Conservation (phyloP, 202 grass and related monocot genomes). For the Setaria viridis region DNA sequence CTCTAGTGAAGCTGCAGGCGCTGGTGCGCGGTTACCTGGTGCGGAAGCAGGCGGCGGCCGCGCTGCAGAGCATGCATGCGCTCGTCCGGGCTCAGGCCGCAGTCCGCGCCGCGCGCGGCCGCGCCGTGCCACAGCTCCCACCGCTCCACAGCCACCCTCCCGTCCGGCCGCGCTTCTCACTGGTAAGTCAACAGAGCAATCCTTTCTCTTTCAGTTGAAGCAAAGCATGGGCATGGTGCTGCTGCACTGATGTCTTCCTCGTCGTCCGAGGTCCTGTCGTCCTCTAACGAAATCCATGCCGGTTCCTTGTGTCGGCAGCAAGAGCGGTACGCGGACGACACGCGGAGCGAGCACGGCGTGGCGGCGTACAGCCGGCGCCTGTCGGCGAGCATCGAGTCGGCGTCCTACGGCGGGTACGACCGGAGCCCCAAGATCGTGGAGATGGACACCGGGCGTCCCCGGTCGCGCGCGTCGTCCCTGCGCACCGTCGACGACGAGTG, state of each 20-base stretch:
- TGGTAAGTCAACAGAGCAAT: slow-evolving; percentile 44
- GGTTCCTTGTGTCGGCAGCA: slow-evolving; percentile 53
- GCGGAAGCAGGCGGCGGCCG: slow-evolving; percentile 71
- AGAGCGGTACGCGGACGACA: slow-evolving; percentile 84
- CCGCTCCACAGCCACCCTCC: slow-evolving; percentile 52
- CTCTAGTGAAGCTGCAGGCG: slow-evolving; percentile 91
- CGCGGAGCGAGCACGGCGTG: slow-evolving; percentile 66
- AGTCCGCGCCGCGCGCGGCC: slow-evolving; percentile 61
- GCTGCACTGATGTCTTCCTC: neutral
- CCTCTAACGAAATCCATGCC: neutral
- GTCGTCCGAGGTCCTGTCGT: neutral
- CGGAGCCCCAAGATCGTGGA: slow-evolving; percentile 96
- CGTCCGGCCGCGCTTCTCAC: slow-evolving; percentile 61
- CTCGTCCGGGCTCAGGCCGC: slow-evolving; percentile 80
- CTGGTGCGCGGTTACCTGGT: slow-evolving; percentile 91
- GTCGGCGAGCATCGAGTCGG: slow-evolving; percentile 78
- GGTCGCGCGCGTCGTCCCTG: slow-evolving; percentile 72
- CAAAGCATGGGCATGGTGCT: neutral
- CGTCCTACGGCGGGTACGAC: slow-evolving; percentile 60
- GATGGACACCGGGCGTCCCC: slow-evolving; percentile 76
- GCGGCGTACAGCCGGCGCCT: slow-evolving; percentile 73
- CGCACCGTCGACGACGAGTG: neutral
- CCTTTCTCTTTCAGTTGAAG: slow-evolving; percentile 23
- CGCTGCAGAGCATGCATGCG: slow-evolving; percentile 95
- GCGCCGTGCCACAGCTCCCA: slow-evolving; percentile 45